Percentiles rank a stretch among this genome's conserved stretches.
phyloP scores from a whole-genome alignment of 2,329 filamentous ascomycete genomes.

The Colletotrichum sp. region DNA sequence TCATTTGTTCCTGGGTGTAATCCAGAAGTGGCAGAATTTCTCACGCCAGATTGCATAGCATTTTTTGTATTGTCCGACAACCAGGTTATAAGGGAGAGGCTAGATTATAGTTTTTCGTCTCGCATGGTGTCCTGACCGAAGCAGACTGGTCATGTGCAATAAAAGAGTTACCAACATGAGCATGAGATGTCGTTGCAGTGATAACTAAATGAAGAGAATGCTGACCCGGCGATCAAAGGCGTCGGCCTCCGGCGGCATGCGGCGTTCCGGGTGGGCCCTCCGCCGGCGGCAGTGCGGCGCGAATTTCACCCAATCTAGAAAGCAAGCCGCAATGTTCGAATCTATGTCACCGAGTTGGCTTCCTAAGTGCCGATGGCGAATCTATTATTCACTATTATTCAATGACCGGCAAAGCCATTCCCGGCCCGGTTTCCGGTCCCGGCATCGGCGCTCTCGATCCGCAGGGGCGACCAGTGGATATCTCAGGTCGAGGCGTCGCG shows the following conservation, averaged over 20 bases:
- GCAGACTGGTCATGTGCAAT: background rate
- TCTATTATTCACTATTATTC: background rate
- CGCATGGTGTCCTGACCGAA: background rate
- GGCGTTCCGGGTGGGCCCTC: background rate
- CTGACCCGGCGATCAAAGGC: background rate
- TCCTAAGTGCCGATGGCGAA: background rate
- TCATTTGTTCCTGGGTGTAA: background rate
- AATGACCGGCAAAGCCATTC: constrained; percentile 2
- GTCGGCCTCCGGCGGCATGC: background rate
- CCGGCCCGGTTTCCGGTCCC: constrained; percentile 17
- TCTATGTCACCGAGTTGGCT: background rate
- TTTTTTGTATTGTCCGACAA: background rate
- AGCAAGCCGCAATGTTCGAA: background rate
- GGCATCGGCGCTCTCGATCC: background rate
- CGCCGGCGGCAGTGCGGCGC: background rate
- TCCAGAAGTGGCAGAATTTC: background rate
- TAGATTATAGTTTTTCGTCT: background rate
- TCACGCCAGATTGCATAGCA: constrained; percentile 2
- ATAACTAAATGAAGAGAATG: background rate
- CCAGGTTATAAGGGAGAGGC: background rate
- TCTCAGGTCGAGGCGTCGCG: background rate
- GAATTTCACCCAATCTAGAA: background rate
- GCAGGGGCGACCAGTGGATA: background rate
- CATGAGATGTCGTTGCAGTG: background rate
- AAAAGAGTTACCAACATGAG: background rate